Evolutionary conservation across 257 asterid genomes (phyloP), one percentile per base, ranked within the genome.

Genomic region (Rubia yunnanensis): DNA sequence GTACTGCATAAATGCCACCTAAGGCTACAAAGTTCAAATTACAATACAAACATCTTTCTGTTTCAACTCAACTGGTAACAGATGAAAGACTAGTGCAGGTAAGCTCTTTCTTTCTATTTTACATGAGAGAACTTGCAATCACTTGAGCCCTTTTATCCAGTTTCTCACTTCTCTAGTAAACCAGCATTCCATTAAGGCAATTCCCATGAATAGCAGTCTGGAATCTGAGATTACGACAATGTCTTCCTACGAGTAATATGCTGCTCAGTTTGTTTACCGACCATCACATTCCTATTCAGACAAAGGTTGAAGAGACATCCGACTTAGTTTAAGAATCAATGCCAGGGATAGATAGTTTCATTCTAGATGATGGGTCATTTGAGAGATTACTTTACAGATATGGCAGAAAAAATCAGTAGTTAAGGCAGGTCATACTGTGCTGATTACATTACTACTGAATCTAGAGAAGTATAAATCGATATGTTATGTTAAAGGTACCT

Each of bases 401-500:
- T n/a, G n/a, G n/a, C n/a, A n/a, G n/a, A n/a, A n/a, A n/a, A 22
- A 50, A 39, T 1, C 7, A 24, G n/a, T 32, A 52, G 36, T 3
- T 31, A 30, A n/a, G n/a, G 20, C 10, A 20, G n/a, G 34, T 31
- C 1, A 36, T 50, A 18, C 30, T 22, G 22, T 24, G n/a, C 30
- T 4, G 17, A 67, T 13, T n/a, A 27, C 6, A 7, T 35, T n/a
- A 31, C 48, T 30, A 48, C 31, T 30, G 27, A 32, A 49, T 65
- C 24, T 49, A 20, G 14, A 18, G 34, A 31, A n/a, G 24, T 7
- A 10, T 31, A 55, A 34, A 24, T 5, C 20, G 31, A 14, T 28
- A 39, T 18, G 55, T 38, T 39, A 48, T 10, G 31, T 7, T 36
- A 3, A 35, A 48, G 27, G 34, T 81, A 85, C 90, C 90, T 77